Conservation (phyloP, 2,329 filamentous ascomycete genomes). For the Sarocladium kiliense region DNA sequence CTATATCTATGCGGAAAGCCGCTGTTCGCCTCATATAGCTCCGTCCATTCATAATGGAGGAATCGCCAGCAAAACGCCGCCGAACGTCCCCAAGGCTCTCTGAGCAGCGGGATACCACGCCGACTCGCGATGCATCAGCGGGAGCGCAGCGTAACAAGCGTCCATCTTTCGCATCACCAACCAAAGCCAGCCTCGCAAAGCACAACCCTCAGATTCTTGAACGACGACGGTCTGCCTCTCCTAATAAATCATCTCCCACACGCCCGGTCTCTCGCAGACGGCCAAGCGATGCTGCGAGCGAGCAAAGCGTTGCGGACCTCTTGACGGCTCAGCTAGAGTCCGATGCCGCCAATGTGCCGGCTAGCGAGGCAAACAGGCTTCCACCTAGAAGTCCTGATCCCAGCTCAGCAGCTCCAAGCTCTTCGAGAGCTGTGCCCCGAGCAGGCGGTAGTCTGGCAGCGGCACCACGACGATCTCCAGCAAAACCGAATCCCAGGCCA, state of each 20-base stretch:
- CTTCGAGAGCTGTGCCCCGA: not conserved
- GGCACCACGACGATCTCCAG: conserved; percentile 33
- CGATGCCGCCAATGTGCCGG: conserved; percentile 17
- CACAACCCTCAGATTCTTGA: conserved; percentile 55
- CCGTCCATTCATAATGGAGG: conserved; percentile 32
- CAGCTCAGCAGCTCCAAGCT: conserved; percentile 3
- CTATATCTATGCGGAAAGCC: too few species aligned
- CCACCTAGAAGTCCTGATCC: not conserved
- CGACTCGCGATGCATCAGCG: conserved; percentile 1
- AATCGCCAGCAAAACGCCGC: conserved; percentile 58
- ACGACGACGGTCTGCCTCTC: conserved; percentile 34
- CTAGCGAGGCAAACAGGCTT: conserved; percentile 17
- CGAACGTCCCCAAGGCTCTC: conserved; percentile 44
- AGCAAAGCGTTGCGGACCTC: conserved; percentile 21
- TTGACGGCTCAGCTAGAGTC: conserved; percentile 25
- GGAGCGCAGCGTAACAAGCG: conserved; percentile 25
- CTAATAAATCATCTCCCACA: conserved; percentile 22
- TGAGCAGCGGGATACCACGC: conserved; percentile 13
- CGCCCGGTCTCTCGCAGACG: conserved; percentile 9
- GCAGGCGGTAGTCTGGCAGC: conserved; percentile 26
- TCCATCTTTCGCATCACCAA: conserved; percentile 63
- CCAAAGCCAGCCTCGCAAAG: conserved; percentile 56
- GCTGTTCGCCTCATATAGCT: too few species aligned
- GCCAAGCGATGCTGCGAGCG: conserved; percentile 16
- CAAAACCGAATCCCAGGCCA: conserved; percentile 39